Percentiles rank a stretch among this genome's conserved stretches.
phyloP scores from a whole-genome alignment of 139 green algal species.

The Micractinium conductrix region DNA sequence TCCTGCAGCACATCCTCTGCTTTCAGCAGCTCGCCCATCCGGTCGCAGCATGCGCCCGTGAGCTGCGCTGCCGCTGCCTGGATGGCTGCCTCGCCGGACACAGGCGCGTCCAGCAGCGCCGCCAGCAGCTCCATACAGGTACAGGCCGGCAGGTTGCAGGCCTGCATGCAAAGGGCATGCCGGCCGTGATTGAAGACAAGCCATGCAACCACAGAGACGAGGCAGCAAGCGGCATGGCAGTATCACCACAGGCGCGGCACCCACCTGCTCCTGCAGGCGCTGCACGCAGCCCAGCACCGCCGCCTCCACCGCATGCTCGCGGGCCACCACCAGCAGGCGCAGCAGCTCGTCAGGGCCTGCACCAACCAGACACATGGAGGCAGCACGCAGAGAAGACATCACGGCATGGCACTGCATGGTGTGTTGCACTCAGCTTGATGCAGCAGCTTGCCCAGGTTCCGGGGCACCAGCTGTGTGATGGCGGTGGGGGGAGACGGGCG shows the following conservation, averaged over 20 bases:
- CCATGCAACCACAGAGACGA: not conserved
- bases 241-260: not conserved
- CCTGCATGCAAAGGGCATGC: not conserved
- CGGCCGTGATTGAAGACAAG: not conserved
- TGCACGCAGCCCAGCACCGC: not conserved
- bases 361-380: not conserved
- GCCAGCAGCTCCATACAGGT: not conserved
- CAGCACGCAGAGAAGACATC: not conserved
- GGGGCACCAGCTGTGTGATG: too few species aligned
- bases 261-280: not conserved
- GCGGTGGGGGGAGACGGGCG: too few species aligned
- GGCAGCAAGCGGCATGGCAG: too few species aligned
- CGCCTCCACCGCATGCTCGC: conserved; percentile 7
- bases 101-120: not conserved
- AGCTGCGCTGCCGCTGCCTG: not conserved
- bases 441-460: too few species aligned
- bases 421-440: not conserved
- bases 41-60: not conserved
- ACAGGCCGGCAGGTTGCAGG: too few species aligned
- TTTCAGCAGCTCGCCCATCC: not conserved
- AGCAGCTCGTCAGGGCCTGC: not conserved
- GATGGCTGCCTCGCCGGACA: not conserved
- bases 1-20: not conserved
- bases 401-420: not conserved
- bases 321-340: not conserved